These are phyloP conservation scores for Mortierella sp. DNA, from an alignment of 371 early-diverging fungal genomes.

Conservation along the genomic window DNA sequence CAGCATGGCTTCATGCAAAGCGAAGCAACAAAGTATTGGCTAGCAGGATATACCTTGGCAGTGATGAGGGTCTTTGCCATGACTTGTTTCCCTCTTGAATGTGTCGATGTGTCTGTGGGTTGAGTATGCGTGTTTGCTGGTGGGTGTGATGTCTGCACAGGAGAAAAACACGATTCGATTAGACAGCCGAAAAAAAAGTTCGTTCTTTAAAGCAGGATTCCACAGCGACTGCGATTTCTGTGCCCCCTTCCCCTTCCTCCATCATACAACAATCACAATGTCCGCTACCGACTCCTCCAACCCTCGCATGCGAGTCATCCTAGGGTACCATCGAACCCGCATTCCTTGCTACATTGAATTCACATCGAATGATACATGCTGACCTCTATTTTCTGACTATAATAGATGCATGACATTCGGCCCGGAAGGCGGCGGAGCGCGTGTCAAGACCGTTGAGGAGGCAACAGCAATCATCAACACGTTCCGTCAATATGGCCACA, in stretches of 20 bases:
- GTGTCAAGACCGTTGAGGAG: conserved; percentile 37
- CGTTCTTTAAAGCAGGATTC: too few relatives aligned
- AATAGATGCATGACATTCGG: conserved; percentile 53
- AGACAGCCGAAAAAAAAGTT: too few relatives aligned
- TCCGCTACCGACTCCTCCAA: not conserved
- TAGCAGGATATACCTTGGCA: conserved; percentile 27
- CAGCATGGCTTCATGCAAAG: not conserved
- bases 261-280: not conserved
- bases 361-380: too few relatives aligned
- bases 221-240: too few relatives aligned
- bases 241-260: not conserved
- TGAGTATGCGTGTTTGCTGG: too few relatives aligned
- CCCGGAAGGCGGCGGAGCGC: conserved; percentile 33
- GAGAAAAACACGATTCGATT: too few relatives aligned
- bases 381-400: too few relatives aligned
- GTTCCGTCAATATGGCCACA: conserved; percentile 38
- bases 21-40: too few relatives aligned
- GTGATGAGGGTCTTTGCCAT: conserved; percentile 53
- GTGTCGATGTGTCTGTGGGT: conserved; percentile 24
- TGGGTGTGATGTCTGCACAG: too few relatives aligned
- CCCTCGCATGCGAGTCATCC: conserved; percentile 28
- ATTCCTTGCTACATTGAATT: too few relatives aligned
- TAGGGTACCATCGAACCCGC: conserved; percentile 33
- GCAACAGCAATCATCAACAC: conserved; percentile 32
- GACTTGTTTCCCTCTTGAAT: too few relatives aligned